Conservation (phyloP, 345 rosid species). For the Populus tremula region DNA sequence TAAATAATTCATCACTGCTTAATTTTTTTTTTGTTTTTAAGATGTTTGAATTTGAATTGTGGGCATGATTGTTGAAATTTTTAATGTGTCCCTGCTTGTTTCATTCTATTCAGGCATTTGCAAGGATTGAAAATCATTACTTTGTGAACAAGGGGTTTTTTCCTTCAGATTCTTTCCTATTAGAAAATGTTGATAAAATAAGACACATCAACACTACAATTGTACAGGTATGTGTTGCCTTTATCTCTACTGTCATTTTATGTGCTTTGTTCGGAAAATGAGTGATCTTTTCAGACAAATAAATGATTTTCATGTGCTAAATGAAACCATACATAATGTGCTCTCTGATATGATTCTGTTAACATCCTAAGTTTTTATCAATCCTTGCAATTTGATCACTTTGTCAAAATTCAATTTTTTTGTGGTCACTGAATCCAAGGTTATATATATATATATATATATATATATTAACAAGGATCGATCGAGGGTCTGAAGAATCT, state of each 20-base stretch:
- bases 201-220: slow-evolving; percentile 77
- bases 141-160: slow-evolving; percentile 85
- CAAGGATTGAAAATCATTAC: slow-evolving; percentile 95
- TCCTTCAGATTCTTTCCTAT: slow-evolving; percentile 66
- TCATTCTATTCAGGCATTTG: slow-evolving; percentile 71
- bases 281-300: background rate
- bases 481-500: too few species aligned
- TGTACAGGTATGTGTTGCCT: slow-evolving; percentile 59
- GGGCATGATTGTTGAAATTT: background rate
- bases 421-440: background rate
- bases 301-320: background rate
- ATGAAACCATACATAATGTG: background rate
- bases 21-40: background rate
- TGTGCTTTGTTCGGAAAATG: background rate
- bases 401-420: background rate
- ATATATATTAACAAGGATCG: too few species aligned
- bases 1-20: background rate
- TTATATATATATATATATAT: too few species aligned
- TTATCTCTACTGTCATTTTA: background rate
- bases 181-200: slow-evolving; percentile 83
- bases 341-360: background rate
- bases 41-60: background rate
- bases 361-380: background rate
- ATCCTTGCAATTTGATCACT: background rate
- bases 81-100: background rate